Evolutionary conservation across 2,329 filamentous ascomycete species (phyloP).

Genomic region (Penicillium frequentans): DNA sequence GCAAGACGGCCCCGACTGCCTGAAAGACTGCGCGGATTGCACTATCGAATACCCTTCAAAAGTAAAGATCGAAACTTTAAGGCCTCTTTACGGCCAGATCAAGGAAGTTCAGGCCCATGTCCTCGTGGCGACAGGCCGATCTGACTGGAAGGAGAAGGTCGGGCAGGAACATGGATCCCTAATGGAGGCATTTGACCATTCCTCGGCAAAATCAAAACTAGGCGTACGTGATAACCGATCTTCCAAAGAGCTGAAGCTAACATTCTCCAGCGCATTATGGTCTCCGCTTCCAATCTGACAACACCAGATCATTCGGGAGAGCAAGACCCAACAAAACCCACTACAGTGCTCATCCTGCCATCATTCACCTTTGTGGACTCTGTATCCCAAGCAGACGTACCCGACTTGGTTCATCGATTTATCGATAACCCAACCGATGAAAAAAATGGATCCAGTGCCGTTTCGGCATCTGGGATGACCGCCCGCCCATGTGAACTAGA

Average conservation of each 20-base stretch:
- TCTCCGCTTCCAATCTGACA: constrained; percentile 38
- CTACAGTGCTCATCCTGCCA: constrained; percentile 76
- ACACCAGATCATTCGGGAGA: constrained; percentile 12
- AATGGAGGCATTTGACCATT: constrained; percentile 48
- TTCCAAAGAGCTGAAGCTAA: neutral
- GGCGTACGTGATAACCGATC: constrained; percentile 55
- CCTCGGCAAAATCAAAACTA: constrained; percentile 60
- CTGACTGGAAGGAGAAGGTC: constrained; percentile 39
- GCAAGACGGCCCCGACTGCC: constrained; percentile 36
- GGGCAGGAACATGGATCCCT: constrained; percentile 48
- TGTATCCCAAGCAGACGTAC: constrained; percentile 65
- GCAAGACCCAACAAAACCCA: constrained; percentile 46
- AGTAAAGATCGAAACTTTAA: constrained; percentile 34
- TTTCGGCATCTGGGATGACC: constrained; percentile 34
- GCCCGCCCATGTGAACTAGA: constrained; percentile 71
- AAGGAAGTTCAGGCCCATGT: constrained; percentile 38
- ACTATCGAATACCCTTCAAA: constrained; percentile 36
- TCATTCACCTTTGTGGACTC: constrained; percentile 78
- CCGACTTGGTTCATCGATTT: constrained; percentile 65
- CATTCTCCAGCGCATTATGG: constrained; percentile 31
- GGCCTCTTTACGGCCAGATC: constrained; percentile 36
- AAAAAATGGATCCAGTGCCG: constrained; percentile 27
- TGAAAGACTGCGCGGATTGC: constrained; percentile 38
- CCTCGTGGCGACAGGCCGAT: constrained; percentile 39
- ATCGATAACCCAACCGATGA: constrained; percentile 61